Evolutionary conservation across 176 grass and related monocot genomes (phyloP), one percentile per base, ranked within the genome.

Genomic region (Microstegium vimineum): DNA sequence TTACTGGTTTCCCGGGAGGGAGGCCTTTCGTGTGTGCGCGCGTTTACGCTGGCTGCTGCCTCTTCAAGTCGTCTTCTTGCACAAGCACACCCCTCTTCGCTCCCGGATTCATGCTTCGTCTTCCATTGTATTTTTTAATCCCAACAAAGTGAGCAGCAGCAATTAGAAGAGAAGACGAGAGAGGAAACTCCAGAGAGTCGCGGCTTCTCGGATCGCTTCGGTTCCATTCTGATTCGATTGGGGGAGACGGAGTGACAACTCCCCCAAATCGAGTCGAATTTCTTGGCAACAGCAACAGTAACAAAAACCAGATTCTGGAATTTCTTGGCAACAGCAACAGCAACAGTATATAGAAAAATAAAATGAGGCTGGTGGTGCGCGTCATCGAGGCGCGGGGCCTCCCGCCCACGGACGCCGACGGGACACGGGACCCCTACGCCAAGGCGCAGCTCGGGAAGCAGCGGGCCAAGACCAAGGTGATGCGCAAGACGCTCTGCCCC

Each of bases 301-400:
- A 22, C 49, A 20, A 1, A 0, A 17, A 31, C 16, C 2, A 10
- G 25, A 46, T 30, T 22, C 25, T 37, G 3, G 35, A 63, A 35
- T 20, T 87, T 15, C 25, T 64, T 37, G 52, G 32, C 17, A 27
- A 16, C 14, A 57, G 23, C 12, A 25, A 8, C 26, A 31, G 28
- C 8, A 22, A 22, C 49, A 20, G 0, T 0, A 17, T 37, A 1
- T 26, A 1, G 1, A 1, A 2, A 3, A 8, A 8, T n/a, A 66
- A 76, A 82, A 98, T 99, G 96, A 95, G 84, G 87, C 83, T 99
- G 16, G 20, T 94, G 43, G 93, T 99, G 34, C 91, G 82, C 72
- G 93, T 95, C 23, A 71, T 83, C 17, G 89, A 99, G 87, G 93
- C 91, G 13, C 84, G 93, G 25, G 66, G 84, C 76, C 93, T 99